Evolutionary conservation across 169 alveolate species (phyloP).

Genomic region (Eimeria sp.): DNA sequence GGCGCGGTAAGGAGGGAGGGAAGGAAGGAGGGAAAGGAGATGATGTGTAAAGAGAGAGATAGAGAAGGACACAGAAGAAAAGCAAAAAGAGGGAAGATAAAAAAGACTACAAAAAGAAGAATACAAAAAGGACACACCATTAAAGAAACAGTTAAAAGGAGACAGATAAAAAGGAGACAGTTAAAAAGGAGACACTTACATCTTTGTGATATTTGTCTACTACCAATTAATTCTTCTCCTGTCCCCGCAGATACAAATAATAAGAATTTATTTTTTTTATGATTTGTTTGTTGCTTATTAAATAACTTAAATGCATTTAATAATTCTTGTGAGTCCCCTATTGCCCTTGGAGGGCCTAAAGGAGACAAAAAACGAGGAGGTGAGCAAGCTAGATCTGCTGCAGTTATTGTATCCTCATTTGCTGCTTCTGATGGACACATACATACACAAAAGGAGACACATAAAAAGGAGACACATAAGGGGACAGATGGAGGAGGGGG

Average conservation of each 20-base stretch:
- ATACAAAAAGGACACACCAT: neutral
- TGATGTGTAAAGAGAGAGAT: too few relatives aligned
- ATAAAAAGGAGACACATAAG: neutral
- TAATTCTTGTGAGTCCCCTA: conserved; percentile 21
- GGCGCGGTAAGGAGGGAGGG: too few relatives aligned
- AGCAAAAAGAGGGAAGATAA: too few relatives aligned
- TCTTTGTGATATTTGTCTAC: conserved; percentile 27
- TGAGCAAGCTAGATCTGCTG: neutral
- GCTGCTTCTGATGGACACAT: neutral
- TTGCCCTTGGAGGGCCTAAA: neutral
- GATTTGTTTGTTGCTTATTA: neutral
- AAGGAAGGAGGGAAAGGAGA: too few relatives aligned
- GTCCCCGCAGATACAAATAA: conserved; percentile 31
- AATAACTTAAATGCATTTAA: neutral
- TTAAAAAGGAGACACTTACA: neutral
- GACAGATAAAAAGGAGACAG: neutral
- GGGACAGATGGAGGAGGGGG: neutral
- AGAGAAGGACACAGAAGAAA: too few relatives aligned
- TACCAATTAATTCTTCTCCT: conserved; percentile 17
- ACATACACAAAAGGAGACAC: neutral
- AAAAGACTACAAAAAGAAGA: neutral
- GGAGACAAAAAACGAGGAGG: neutral
- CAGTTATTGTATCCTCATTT: conserved; percentile 1
- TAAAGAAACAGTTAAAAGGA: neutral
- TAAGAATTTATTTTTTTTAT: neutral